Percentiles rank a stretch among this genome's conserved stretches.
These are phyloP conservation scores for Pneumocystis murina DNA, from an alignment of 1,139 yeast species.

Conservation along the genomic window DNA sequence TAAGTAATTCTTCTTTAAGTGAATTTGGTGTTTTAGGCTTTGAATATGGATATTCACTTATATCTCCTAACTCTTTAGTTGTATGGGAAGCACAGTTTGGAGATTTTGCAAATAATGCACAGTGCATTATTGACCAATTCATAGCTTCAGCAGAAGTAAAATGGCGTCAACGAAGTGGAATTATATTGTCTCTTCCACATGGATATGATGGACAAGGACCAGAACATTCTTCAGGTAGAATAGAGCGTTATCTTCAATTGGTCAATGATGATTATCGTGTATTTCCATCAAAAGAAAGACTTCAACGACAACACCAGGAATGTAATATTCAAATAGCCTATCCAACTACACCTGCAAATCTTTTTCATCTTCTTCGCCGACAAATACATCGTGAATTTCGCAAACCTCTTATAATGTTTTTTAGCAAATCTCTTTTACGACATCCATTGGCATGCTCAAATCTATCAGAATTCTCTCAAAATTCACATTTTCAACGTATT, in stretches of 20 bases:
- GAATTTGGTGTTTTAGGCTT: slow-evolving; percentile 99
- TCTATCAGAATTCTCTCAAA: slow-evolving; percentile 74
- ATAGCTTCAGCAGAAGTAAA: slow-evolving; percentile 93
- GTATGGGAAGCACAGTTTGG: slow-evolving; percentile 99
- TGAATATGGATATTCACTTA: slow-evolving; percentile 96
- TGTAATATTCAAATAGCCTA: slow-evolving; percentile 95
- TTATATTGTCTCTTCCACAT: slow-evolving; percentile 90
- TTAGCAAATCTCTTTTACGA: slow-evolving; percentile 88
- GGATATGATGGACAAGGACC: slow-evolving; percentile 99
- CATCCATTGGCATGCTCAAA: slow-evolving; percentile 92
- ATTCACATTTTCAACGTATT: slow-evolving; percentile 86
- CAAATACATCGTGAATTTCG: slow-evolving; percentile 99
- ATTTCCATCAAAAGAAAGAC: slow-evolving; percentile 80
- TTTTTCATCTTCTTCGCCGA: slow-evolving; percentile 95
- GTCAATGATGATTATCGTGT: slow-evolving; percentile 90
- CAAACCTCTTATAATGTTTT: slow-evolving; percentile 67
- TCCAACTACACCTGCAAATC: slow-evolving; percentile 94
- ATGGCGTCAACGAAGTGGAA: slow-evolving; percentile 98
- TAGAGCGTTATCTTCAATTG: slow-evolving; percentile 90
- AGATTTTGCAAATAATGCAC: slow-evolving; percentile 98
- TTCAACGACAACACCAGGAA: slow-evolving; percentile 96
- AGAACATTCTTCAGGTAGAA: slow-evolving; percentile 95
- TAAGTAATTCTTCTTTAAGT: slow-evolving; percentile 90
- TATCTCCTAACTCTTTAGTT: slow-evolving; percentile 91
- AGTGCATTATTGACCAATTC: slow-evolving; percentile 93